These are phyloP conservation scores for Teunomyces stri DNA, from an alignment of 805 yeast genomes.

Conservation along the genomic window DNA sequence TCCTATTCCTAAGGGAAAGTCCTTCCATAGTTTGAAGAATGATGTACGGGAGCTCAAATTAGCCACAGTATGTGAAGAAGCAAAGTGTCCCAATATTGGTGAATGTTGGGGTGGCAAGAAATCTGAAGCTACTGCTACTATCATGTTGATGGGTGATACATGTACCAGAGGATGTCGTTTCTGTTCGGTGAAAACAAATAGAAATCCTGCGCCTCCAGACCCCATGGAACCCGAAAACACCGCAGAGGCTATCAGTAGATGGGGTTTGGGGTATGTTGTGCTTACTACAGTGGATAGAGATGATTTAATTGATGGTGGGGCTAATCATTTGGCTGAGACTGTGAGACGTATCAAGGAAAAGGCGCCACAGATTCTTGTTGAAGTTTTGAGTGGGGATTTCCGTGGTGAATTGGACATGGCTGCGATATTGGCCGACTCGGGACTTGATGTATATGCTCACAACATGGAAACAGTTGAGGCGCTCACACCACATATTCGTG, in stretches of 20 bases:
- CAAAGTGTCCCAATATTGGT: conserved; percentile 98
- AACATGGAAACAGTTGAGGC: conserved; percentile 95
- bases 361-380: conserved; percentile 89
- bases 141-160: conserved; percentile 97
- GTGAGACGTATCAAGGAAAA: conserved; percentile 79
- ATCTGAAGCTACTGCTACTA: conserved; percentile 93
- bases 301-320: conserved; percentile 90
- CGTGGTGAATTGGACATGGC: conserved; percentile 86
- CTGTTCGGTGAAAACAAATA: conserved; percentile 92
- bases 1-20: conserved; percentile 93
- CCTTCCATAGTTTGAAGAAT: conserved; percentile 72
- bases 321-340: conserved; percentile 85
- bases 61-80: conserved; percentile 97
- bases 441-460: conserved; percentile 95
- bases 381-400: conserved; percentile 93
- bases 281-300: conserved; percentile 97
- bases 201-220: conserved; percentile 85
- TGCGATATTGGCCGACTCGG: conserved; percentile 74
- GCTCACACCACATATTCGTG: conserved; percentile 91
- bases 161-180: conserved; percentile 99
- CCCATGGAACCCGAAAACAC: conserved; percentile 97
- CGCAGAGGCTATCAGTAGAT: conserved; percentile 92
- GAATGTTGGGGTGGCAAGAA: conserved; percentile 99
- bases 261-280: conserved; percentile 98
- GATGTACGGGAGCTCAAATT: conserved; percentile 87